A percentile compares a stretch with the other conserved stretches of the same genome.
Conservation (phyloP, 2,329 filamentous ascomycete species). For the Apiospora malaysiana region DNA sequence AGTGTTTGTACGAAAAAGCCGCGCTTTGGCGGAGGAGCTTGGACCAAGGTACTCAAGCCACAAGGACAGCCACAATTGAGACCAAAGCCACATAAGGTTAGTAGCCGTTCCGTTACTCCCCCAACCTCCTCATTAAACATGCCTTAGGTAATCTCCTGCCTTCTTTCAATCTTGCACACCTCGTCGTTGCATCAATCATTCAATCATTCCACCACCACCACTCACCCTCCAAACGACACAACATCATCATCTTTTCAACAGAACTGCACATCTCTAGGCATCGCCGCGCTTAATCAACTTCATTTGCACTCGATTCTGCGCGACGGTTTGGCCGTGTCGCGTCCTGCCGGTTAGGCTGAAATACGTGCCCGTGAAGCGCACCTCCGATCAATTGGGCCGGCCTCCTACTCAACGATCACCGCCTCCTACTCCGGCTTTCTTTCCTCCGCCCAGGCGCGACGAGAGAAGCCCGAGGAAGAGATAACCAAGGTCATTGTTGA, state of each 20-base stretch:
- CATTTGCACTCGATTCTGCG: not conserved
- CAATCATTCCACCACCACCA: too few relatives aligned
- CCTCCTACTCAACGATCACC: slow-evolving; percentile 24
- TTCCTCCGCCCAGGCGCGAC: not conserved
- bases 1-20: too few relatives aligned
- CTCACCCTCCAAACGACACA: not conserved
- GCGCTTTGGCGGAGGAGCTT: too few relatives aligned
- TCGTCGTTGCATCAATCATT: too few relatives aligned
- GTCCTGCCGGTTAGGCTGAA: slow-evolving; percentile 21
- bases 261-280: slow-evolving; percentile 17
- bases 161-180: too few relatives aligned
- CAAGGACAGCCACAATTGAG: too few relatives aligned
- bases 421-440: not conserved
- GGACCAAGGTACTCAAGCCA: too few relatives aligned
- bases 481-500: slow-evolving; percentile 19
- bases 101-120: too few relatives aligned
- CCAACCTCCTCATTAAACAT: too few relatives aligned
- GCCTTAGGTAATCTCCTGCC: too few relatives aligned
- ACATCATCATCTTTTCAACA: not conserved
- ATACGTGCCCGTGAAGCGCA: slow-evolving; percentile 22
- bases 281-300: not conserved
- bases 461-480: not conserved
- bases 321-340: slow-evolving; percentile 19
- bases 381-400: slow-evolving; percentile 23
- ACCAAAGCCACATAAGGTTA: too few relatives aligned